A percentile compares a stretch with the other conserved stretches of the same genome.
These are phyloP conservation scores for Ophiostoma quercus DNA, from an alignment of 2,329 filamentous ascomycete genomes.

Conservation along the genomic window DNA sequence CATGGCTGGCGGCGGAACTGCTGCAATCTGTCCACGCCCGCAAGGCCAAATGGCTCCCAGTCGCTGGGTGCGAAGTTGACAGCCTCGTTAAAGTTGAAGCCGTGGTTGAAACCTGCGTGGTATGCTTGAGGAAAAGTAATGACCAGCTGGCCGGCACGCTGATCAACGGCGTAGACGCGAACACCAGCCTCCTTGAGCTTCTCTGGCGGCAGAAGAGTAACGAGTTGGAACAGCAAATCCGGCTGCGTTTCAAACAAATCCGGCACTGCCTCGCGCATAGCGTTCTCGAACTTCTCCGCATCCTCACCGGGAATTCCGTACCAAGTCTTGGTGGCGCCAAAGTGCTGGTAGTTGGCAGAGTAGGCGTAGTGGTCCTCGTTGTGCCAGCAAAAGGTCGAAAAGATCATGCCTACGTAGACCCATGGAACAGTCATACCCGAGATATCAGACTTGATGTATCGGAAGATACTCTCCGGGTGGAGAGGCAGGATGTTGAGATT, in stretches of 20 bases:
- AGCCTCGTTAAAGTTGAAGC: conserved; percentile 98
- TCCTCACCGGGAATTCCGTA: conserved; percentile 95
- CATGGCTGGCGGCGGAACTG: conserved; percentile 87
- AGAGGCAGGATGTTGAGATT: conserved; percentile 91
- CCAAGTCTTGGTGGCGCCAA: conserved; percentile 98
- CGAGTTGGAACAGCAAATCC: conserved; percentile 90
- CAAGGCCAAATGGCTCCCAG: conserved; percentile 88
- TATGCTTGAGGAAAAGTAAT: conserved; percentile 96
- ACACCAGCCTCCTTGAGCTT: conserved; percentile 91
- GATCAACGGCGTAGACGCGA: conserved; percentile 88
- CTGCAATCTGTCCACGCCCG: conserved; percentile 79
- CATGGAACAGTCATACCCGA: conserved; percentile 99
- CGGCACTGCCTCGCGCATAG: conserved; percentile 91
- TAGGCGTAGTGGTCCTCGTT: conserved; percentile 98
- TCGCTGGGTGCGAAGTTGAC: conserved; percentile 95
- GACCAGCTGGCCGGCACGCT: conserved; percentile 91
- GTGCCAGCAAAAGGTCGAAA: conserved; percentile 99
- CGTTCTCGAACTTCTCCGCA: conserved; percentile 88
- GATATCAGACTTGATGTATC: conserved; percentile 96
- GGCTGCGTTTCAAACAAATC: conserved; percentile 96
- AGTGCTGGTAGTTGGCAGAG: conserved; percentile 97
- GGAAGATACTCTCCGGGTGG: conserved; percentile 85
- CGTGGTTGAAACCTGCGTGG: conserved; percentile 96
- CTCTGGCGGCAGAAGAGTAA: conserved; percentile 91
- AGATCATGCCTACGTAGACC: conserved; percentile 99